Evolutionary conservation across 148 eudicot genomes (phyloP).

Genomic region (Polygonum aviculare): DNA sequence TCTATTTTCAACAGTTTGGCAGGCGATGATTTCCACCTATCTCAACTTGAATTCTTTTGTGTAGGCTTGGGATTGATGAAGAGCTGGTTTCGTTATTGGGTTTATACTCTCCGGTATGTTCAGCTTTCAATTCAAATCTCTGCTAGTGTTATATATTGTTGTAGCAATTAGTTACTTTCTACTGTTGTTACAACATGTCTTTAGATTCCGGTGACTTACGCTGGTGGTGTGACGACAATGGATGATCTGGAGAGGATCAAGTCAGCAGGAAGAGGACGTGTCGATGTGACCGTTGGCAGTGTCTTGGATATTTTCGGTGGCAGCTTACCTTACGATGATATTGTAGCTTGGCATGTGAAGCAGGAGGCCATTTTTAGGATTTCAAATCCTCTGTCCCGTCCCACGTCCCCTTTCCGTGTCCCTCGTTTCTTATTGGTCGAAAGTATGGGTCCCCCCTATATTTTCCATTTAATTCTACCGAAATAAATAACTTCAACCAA

Average conservation of each 20-base stretch:
- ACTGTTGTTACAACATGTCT: background rate
- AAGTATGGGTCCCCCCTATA: too few species aligned
- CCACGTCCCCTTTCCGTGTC: too few species aligned
- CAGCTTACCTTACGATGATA: slow-evolving; percentile 63
- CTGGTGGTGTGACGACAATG: slow-evolving; percentile 88
- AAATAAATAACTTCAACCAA: too few species aligned
- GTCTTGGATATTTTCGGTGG: slow-evolving; percentile 95
- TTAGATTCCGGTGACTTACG: slow-evolving; percentile 95
- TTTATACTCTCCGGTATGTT: slow-evolving; percentile 65
- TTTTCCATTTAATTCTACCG: too few species aligned
- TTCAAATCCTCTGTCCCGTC: too few species aligned
- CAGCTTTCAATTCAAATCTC: background rate
- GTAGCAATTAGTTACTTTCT: background rate
- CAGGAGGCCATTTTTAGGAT: slow-evolving; percentile 24
- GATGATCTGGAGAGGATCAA: slow-evolving; percentile 78
- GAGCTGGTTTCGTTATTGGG: slow-evolving; percentile 87
- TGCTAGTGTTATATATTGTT: background rate
- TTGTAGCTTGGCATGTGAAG: slow-evolving; percentile 68
- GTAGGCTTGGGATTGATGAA: slow-evolving; percentile 93
- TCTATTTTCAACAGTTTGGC: background rate
- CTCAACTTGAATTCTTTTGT: background rate
- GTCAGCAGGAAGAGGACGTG: slow-evolving; percentile 70
- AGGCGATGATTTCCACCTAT: background rate
- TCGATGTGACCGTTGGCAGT: slow-evolving; percentile 93
- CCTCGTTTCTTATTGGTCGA: too few species aligned